Base-by-base conservation (phyloP, 2,329 filamentous ascomycete genomes). In the Hypoxylon sp. region DNA sequence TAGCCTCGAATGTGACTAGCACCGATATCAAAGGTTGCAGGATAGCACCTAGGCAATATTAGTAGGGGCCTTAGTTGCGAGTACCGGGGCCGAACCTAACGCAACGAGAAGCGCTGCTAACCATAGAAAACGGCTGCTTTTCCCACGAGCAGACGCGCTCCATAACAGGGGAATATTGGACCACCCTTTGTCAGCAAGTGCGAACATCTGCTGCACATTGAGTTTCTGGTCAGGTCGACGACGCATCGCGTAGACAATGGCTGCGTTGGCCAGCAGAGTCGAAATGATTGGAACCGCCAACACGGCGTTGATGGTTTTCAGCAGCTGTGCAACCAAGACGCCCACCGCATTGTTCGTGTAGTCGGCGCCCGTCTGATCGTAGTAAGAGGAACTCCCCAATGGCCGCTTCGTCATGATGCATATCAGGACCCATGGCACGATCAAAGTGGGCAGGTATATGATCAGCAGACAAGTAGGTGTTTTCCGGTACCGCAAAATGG, bases 171-270 rank as follows among this genome's bases (percentile, higher is more conserved):
- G 21, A 15, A 57, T 48, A 52, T 71, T 66, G 11, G 63, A 64
- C 72, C 72, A 73, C 7, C 48, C 50, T 19, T 64, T 68, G 19
- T 75, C 73, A 3, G 72, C 72, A 3, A 75, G 72, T 13, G 65
- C 65, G 42, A 73, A 74, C 6, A 74, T 60, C 48, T 74, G 72
- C n/a, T 65, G 59, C 11, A 67, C 46, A 17, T 47, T 70, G 32
- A 73, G 61, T 31, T 57, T 61, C 55, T 74, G 68, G 44, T 55
- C 55, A 1, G 32, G 42, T 4, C 52, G 42, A 2, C 65, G 65
- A 15, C 73, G 69, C 66, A 70, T 70, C 10, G 67, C 62, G 58
- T 69, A 68, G 15, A 72, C 64, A 24, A 74, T 64, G 15, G 70
- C 71, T n/a, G 69, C 70, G 11, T 69, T 65, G 6, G 69, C 72